Base-by-base conservation (phyloP, 352 stramenopile species). In the Elongisporangium undulatum region DNA sequence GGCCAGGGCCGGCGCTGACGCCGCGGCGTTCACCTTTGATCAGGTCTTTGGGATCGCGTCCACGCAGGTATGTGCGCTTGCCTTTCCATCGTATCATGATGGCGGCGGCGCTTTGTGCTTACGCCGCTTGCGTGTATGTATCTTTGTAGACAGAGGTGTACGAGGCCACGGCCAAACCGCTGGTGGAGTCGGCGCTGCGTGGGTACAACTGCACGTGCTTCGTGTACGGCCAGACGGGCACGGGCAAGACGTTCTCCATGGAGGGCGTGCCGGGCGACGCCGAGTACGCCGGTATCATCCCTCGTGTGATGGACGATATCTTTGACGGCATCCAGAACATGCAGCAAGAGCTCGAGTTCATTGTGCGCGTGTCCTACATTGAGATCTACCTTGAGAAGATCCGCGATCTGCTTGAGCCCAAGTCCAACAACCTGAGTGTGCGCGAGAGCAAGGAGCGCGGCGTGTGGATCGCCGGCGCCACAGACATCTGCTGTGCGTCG, bases 371-470 rank as follows among this genome's bases (percentile, higher is more conserved):
- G n/a, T 98, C 92, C 22, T 99, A 99, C 74, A 79, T 99, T 50
- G 97, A 99, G 71, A 99, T 99, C 62, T 99, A 99, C 82, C 97
- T 99, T 63, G 97, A 99, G 72, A 96, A 98, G 61, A 97, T 99
- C 34, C 77, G 92, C 8, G 97, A 99, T 73, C 74, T 99, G 49
- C 82, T 99, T 17, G 71, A 85, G 52, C 76, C 79, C 13, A 55
- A 69, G 13, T 77, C 67, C 0, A 87, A 66, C 39, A 88, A 88
- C 39, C 64, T 92, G 49, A 87, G 68, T 26, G 72, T 89, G 4
- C 76, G 82, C 12, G 80, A 92, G 60, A 88, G 63, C 55, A 61
- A 66, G 2, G 72, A 89, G 49, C 76, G 80, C 10, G 82, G 82
- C 39, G 79, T 92, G 15, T 92, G 72, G 71, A 56, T 92, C 34